A percentile compares a stretch with the other conserved stretches of the same genome.
Evolutionary conservation across 2,329 filamentous ascomycete genomes (phyloP).

Genomic region (Acrocalymma vagum): DNA sequence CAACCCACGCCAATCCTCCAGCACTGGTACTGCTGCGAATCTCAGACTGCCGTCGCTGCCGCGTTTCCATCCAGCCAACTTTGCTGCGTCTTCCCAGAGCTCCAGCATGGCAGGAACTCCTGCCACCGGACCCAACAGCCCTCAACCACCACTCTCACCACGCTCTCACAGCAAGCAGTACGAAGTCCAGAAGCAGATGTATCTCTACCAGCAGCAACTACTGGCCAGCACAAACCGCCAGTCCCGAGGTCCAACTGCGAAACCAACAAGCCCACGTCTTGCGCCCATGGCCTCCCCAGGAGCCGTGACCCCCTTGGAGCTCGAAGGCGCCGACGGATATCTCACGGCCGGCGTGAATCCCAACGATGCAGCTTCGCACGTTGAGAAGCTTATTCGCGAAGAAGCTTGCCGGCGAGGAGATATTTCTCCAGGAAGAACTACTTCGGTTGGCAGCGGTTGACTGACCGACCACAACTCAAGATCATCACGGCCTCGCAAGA

Average conservation of each 20-base stretch:
- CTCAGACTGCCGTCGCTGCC: constrained; percentile 59
- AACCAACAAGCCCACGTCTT: constrained; percentile 58
- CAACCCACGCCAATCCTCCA: constrained; percentile 44
- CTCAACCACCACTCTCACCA: constrained; percentile 55
- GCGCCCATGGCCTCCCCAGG: constrained; percentile 60
- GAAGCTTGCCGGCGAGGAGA: constrained; percentile 51
- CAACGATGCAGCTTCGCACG: constrained; percentile 49
- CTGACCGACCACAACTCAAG: constrained; percentile 22
- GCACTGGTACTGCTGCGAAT: constrained; percentile 42
- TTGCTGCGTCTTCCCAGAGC: constrained; percentile 49
- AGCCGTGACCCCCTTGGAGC: constrained; percentile 61
- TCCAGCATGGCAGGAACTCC: constrained; percentile 49
- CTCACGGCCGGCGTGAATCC: constrained; percentile 53
- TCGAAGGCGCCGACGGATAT: constrained; percentile 56
- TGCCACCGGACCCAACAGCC: constrained; percentile 48
- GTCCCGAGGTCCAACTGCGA: constrained; percentile 32
- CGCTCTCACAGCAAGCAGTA: constrained; percentile 53
- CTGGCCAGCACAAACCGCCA: constrained; percentile 40
- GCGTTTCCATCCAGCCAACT: constrained; percentile 63
- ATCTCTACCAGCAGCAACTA: constrained; percentile 57
- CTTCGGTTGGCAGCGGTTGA: constrained; percentile 43
- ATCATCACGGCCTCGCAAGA: constrained; percentile 10
- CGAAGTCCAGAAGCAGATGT: constrained; percentile 59
- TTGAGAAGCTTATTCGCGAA: constrained; percentile 57
- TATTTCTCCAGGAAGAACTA: constrained; percentile 36